phyloP scores from a whole-genome alignment of 169 alveolate species.

The Plasmodium knowlesi region DNA sequence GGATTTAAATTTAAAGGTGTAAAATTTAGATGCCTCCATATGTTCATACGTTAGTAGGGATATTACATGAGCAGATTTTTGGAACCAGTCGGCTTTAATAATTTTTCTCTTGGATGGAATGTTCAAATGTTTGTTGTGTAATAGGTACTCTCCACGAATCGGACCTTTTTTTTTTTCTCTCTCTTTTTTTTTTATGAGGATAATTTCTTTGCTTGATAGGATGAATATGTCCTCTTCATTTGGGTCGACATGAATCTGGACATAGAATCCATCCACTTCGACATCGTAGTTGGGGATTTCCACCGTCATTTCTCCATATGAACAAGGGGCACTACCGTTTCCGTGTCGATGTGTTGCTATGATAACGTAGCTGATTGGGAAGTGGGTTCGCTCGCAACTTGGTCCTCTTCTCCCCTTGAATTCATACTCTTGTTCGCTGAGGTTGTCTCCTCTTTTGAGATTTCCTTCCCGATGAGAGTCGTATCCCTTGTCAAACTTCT shows the following conservation, averaged over 20 bases:
- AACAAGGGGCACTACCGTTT: conserved; percentile 5
- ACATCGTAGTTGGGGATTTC: conserved; percentile 56
- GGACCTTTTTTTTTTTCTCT: conserved; percentile 9
- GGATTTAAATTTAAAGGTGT: neutral
- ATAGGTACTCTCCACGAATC: neutral
- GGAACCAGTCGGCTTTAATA: conserved; percentile 68
- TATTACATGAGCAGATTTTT: conserved; percentile 17
- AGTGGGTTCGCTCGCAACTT: neutral
- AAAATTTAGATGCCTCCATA: neutral
- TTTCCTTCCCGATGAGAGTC: neutral
- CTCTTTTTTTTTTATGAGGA: conserved; percentile 13
- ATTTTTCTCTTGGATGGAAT: conserved; percentile 39
- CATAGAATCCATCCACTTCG: conserved; percentile 35
- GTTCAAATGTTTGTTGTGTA: conserved; percentile 10
- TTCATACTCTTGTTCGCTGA: neutral
- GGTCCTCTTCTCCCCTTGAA: neutral
- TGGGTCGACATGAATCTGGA: conserved; percentile 58
- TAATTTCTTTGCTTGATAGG: conserved; percentile 40
- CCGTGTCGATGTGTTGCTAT: conserved; percentile 41
- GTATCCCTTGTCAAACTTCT: neutral
- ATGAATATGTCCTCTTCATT: conserved; percentile 31
- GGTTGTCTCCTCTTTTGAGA: neutral
- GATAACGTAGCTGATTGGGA: conserved; percentile 19
- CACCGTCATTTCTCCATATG: conserved; percentile 35
- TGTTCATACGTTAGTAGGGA: conserved; percentile 54